Conservation (phyloP, 495 filamentous ascomycete species). For the Endocarpon pusillum region DNA sequence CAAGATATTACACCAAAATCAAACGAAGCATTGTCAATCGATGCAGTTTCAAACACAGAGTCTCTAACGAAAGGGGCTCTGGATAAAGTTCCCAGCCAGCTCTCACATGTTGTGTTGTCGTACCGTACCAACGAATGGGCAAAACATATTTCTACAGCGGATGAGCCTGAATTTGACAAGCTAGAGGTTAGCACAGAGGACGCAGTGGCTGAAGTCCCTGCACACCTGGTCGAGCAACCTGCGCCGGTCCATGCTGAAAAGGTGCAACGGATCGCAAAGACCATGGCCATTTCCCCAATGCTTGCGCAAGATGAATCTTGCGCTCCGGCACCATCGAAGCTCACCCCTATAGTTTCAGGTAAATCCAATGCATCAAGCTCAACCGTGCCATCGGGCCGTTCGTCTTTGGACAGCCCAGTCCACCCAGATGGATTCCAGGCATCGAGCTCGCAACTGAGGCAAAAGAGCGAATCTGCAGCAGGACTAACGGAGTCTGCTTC, state of each 20-base stretch:
- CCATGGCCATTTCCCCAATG: too few species aligned
- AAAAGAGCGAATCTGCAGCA: too few species aligned
- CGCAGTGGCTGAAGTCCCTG: constrained; percentile 7
- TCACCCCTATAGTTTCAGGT: too few species aligned
- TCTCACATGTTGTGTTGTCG: constrained; percentile 55
- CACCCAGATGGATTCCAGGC: too few species aligned
- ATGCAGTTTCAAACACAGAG: neutral
- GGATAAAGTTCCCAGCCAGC: constrained; percentile 22
- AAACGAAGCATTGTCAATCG: neutral
- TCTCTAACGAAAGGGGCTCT: constrained; percentile 20
- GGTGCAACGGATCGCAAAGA: constrained; percentile 53
- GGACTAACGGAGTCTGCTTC: too few species aligned
- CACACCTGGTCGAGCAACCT: constrained; percentile 28
- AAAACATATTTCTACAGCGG: constrained; percentile 68
- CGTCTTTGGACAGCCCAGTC: too few species aligned
- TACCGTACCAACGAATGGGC: constrained; percentile 96
- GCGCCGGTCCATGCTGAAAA: constrained; percentile 47
- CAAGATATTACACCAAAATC: too few species aligned
- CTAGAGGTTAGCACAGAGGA: constrained; percentile 28
- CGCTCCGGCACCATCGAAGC: too few species aligned
- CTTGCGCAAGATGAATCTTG: too few species aligned
- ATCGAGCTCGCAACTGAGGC: too few species aligned
- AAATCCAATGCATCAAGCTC: too few species aligned
- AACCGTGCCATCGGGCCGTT: too few species aligned
- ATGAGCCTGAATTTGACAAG: constrained; percentile 53